Evolutionary conservation across 768 basidiomycete species (phyloP), one percentile per base, ranked within the genome.

Genomic region (Pleurotus eryngii): DNA sequence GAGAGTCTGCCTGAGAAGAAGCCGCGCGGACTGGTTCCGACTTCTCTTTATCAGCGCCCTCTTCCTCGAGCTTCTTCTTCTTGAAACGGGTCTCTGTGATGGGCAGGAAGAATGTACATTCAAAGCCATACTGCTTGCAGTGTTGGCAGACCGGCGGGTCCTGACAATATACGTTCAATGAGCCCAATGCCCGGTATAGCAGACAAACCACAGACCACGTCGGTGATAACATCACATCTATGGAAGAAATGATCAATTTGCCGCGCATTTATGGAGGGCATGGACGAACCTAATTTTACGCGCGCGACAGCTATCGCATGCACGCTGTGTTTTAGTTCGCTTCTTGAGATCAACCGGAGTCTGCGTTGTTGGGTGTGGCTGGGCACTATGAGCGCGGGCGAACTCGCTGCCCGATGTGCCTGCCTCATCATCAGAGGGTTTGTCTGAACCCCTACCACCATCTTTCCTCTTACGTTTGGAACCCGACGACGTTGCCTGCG

Each of bases 41-140:
- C 49, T 77, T 76, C 49, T 75, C 76, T 43, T 74, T 73, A 30
- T 76, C 76, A 20, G 64, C 62, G 3, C 56, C 72, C 51, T 89
- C 89, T 64, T 91, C 87, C 65, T 94, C 90, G 45, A 86, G 57
- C 63, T 90, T 89, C 76, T 94, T 94, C 78, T 97, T 97, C 76
- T 98, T 98, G 81, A 98, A 99, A 17, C 97, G 87, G 0, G 97
- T 99, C 72, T 98, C 97, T 8, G 96, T 93, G 64, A 99, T 99
- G 40, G 97, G 97, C 11, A 98, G 84, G 78, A 97, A 96, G 74
- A 95, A 97, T 4, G 95, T 97, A 70, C 96, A 97, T 61, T 96
- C 93, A 63, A 95, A 92, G 45, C 84, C 82, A 65, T 94, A 93
- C 68, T 94, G 92, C 67, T 92, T 91, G 81, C 96, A 98, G 70